phyloP scores from a whole-genome alignment of 306 rosid species.

The Inga oerstediana region DNA sequence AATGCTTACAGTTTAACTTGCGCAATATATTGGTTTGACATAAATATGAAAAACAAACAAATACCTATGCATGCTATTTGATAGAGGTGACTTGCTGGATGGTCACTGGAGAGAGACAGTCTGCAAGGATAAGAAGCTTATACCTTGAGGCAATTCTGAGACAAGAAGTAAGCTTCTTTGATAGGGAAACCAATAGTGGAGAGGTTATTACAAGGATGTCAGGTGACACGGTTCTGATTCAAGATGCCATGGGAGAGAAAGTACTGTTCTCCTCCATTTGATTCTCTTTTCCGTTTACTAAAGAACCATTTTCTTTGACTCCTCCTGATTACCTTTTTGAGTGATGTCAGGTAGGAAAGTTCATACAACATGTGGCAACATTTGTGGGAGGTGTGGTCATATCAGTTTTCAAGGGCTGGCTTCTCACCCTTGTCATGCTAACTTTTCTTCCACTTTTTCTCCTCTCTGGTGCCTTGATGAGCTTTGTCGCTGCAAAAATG shows the following conservation, averaged over 20 bases:
- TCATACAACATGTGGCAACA: slow-evolving; percentile 64
- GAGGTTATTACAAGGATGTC: slow-evolving; percentile 88
- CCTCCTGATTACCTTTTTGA: not conserved
- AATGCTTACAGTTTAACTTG: not conserved
- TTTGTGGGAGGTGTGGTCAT: slow-evolving; percentile 68
- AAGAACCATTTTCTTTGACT: not conserved
- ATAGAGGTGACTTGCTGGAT: slow-evolving; percentile 87
- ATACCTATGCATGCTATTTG: slow-evolving; percentile 17
- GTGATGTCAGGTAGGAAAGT: slow-evolving; percentile 72
- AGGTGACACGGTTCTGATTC: slow-evolving; percentile 84
- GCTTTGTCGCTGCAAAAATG: slow-evolving; percentile 44
- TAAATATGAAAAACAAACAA: not conserved
- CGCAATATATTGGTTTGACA: slow-evolving; percentile 6
- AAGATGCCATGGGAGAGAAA: slow-evolving; percentile 96
- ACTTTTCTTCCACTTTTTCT: slow-evolving; percentile 68
- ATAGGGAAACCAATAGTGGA: slow-evolving; percentile 70
- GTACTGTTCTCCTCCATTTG: slow-evolving; percentile 35
- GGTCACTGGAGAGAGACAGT: slow-evolving; percentile 91
- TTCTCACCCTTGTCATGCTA: slow-evolving; percentile 74
- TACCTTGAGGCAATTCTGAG: slow-evolving; percentile 82
- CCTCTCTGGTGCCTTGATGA: slow-evolving; percentile 56
- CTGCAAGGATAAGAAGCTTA: slow-evolving; percentile 74
- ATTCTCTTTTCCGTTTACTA: not conserved
- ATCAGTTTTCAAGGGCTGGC: slow-evolving; percentile 79
- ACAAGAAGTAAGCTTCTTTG: slow-evolving; percentile 86